phyloP scores from a whole-genome alignment of 306 rosid species.

The Quercus aquifolioides region DNA sequence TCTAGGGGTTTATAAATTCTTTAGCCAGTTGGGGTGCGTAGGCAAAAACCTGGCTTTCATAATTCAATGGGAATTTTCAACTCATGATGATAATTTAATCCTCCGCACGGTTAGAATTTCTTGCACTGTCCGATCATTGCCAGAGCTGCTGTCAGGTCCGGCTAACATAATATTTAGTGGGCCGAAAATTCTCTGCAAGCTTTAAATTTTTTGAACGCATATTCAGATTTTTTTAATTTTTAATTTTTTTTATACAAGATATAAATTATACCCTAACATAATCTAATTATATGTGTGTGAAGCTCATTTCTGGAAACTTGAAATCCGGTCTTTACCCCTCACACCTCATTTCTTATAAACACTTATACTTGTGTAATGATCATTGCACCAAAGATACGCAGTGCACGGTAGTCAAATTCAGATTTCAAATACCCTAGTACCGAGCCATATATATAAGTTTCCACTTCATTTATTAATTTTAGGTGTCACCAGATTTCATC shows the following conservation, averaged over 20 bases:
- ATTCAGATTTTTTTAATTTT: background rate
- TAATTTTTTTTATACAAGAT: too few relatives aligned
- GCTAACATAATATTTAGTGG: background rate
- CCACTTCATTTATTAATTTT: too few relatives aligned
- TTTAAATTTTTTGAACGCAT: background rate
- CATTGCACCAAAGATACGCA: rapidly evolving
- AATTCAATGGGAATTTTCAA: background rate
- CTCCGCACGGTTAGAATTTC: background rate
- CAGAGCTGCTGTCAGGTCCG: background rate
- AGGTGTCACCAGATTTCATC: too few relatives aligned
- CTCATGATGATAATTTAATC: background rate
- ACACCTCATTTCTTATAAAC: rapidly evolving
- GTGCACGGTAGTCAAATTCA: rapidly evolving
- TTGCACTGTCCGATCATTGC: background rate
- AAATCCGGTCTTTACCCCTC: rapidly evolving
- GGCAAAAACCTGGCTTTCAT: background rate
- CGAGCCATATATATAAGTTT: too few relatives aligned
- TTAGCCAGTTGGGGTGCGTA: background rate
- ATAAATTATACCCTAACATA: too few relatives aligned
- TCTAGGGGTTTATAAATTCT: background rate
- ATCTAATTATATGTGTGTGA: too few relatives aligned
- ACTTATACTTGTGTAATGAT: rapidly evolving
- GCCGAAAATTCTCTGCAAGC: background rate
- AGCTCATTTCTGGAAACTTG: rapidly evolving
- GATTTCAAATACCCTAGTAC: too few relatives aligned